Conservation (phyloP, 305 asterid species). For the Fraxinus floribunda region DNA sequence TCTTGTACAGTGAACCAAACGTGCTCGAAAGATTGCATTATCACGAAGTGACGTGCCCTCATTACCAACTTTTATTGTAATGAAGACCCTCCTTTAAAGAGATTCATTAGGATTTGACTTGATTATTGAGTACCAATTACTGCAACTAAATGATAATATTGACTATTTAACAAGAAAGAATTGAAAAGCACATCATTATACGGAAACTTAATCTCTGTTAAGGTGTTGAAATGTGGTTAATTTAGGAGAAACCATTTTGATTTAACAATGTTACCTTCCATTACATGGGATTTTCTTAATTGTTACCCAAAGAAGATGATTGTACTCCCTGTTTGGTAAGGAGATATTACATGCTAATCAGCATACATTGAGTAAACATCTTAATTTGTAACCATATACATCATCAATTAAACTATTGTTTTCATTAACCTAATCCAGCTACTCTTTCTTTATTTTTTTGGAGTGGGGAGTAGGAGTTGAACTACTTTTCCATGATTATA, state of each 20-base stretch:
- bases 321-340: slow-evolving; percentile 1
- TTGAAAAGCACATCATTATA: background rate
- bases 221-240: background rate
- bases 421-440: slow-evolving; percentile 50
- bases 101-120: slow-evolving; percentile 27
- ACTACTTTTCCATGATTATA: background rate
- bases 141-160: slow-evolving; percentile 29
- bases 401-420: slow-evolving; percentile 34
- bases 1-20: background rate
- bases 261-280: slow-evolving; percentile 10
- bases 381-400: slow-evolving; percentile 2
- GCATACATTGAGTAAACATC: slow-evolving; percentile 15
- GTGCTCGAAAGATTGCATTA: background rate
- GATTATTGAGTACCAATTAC: slow-evolving; percentile 44
- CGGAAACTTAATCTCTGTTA: background rate
- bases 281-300: background rate
- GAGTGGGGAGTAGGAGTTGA: background rate
- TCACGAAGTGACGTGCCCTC: background rate
- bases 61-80: background rate
- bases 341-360: slow-evolving; percentile 30
- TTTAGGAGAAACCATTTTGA: background rate
- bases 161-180: slow-evolving; percentile 32
- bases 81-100: slow-evolving; percentile 8
- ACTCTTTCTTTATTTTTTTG: slow-evolving; percentile 4
- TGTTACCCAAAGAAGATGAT: slow-evolving; percentile 8